These are phyloP conservation scores for Zanthoxylum bungeanum DNA, from an alignment of 345 rosid species.

Conservation along the genomic window DNA sequence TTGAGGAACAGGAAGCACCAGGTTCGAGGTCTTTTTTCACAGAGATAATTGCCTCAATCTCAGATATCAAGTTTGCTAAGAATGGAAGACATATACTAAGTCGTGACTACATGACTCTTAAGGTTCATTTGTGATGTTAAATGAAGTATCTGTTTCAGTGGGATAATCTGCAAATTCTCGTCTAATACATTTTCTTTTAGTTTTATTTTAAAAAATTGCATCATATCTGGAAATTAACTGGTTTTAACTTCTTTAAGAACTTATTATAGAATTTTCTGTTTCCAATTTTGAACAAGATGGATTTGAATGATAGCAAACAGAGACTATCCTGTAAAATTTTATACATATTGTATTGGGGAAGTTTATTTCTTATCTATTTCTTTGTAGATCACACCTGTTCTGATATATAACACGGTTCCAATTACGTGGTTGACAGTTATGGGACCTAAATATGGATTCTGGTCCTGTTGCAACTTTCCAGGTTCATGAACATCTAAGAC, in stretches of 20 bases:
- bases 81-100: slow-evolving; percentile 83
- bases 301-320: neutral
- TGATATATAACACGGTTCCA: neutral
- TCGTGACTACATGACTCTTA: slow-evolving; percentile 97
- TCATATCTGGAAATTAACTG: neutral
- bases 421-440: slow-evolving; percentile 39
- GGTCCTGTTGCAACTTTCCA: slow-evolving; percentile 82
- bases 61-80: slow-evolving; percentile 82
- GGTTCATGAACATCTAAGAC: slow-evolving; percentile 93
- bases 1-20: slow-evolving; percentile 84
- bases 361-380: neutral
- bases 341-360: neutral
- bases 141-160: neutral
- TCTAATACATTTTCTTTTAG: neutral
- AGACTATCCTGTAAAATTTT: neutral
- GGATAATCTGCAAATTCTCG: neutral
- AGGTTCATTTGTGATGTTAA: slow-evolving; percentile 39
- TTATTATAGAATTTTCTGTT: neutral
- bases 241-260: neutral
- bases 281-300: neutral
- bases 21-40: slow-evolving; percentile 84
- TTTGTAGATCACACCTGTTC: neutral
- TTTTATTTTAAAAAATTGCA: no score
- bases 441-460: slow-evolving; percentile 91
- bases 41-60: slow-evolving; percentile 91